phyloP scores from a whole-genome alignment of 805 yeast species.

The Debaryomyces hansenii region DNA sequence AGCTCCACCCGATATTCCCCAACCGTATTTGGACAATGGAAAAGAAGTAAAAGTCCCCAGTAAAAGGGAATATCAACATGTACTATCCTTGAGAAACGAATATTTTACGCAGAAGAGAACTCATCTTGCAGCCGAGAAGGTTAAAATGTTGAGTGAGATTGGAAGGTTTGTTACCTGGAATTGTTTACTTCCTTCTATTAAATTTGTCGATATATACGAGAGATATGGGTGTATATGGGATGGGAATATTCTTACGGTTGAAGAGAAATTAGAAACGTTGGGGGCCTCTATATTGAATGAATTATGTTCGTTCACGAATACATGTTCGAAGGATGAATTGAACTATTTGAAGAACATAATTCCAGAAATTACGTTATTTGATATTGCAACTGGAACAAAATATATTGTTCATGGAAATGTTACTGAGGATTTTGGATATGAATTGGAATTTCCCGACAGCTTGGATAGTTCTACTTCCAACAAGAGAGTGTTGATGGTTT shows the following conservation, averaged over 20 bases:
- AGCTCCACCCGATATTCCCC: slow-evolving; percentile 45
- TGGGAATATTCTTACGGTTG: slow-evolving; percentile 2
- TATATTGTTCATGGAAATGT: background rate
- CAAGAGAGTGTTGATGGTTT: slow-evolving; percentile 12
- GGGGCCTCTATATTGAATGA: slow-evolving; percentile 18
- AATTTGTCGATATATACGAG: slow-evolving; percentile 21
- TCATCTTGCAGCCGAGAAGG: slow-evolving; percentile 42
- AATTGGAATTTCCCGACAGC: slow-evolving; percentile 3
- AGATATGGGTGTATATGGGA: slow-evolving; percentile 21
- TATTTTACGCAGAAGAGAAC: slow-evolving; percentile 38
- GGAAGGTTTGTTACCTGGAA: slow-evolving; percentile 32
- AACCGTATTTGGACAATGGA: slow-evolving; percentile 43
- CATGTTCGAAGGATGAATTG: slow-evolving; percentile 11
- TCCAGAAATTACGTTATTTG: slow-evolving; percentile 17
- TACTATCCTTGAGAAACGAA: slow-evolving; percentile 33
- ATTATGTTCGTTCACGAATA: slow-evolving; percentile 14
- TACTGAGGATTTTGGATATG: background rate
- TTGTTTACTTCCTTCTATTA: slow-evolving; percentile 19
- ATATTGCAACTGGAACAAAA: slow-evolving; percentile 4
- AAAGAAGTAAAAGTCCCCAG: slow-evolving; percentile 39
- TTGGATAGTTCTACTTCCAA: slow-evolving; percentile 4
- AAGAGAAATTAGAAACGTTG: slow-evolving; percentile 11
- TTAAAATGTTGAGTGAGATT: slow-evolving; percentile 36
- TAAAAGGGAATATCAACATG: slow-evolving; percentile 30
- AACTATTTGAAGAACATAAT: slow-evolving; percentile 7